These are phyloP conservation scores for Monascus purpureus DNA, from an alignment of 495 filamentous ascomycete species.

Conservation along the genomic window DNA sequence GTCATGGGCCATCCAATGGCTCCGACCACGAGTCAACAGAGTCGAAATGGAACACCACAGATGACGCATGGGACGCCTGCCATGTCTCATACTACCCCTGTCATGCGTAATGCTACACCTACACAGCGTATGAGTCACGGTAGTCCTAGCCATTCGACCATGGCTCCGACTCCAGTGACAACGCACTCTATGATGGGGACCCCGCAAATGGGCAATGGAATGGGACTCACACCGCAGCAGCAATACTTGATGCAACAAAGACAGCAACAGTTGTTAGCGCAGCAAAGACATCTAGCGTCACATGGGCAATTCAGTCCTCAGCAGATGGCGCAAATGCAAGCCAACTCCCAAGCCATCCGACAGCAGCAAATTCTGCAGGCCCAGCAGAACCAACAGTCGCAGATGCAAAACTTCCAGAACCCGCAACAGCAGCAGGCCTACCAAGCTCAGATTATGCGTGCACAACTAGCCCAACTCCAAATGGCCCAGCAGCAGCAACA, in stretches of 20 bases:
- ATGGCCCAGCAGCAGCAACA: constrained; percentile 22
- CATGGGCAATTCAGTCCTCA: constrained; percentile 31
- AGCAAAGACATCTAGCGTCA: constrained; percentile 24
- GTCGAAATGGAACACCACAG: constrained; percentile 64
- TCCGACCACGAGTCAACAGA: constrained; percentile 66
- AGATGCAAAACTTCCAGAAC: constrained; percentile 20
- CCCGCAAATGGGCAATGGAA: constrained; percentile 24
- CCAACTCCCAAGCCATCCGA: constrained; percentile 32
- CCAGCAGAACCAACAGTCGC: constrained; percentile 24
- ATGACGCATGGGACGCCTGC: constrained; percentile 69
- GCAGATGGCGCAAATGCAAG: constrained; percentile 31
- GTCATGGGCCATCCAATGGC: constrained; percentile 61
- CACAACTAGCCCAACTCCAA: constrained; percentile 28
- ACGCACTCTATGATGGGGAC: constrained; percentile 35
- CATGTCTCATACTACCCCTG: constrained; percentile 56
- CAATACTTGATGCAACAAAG: constrained; percentile 31
- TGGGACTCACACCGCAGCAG: constrained; percentile 28
- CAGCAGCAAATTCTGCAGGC: constrained; percentile 28
- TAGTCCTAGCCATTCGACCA: constrained; percentile 47
- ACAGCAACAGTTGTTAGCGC: constrained; percentile 30
- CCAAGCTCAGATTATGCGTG: constrained; percentile 28
- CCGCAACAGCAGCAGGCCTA: constrained; percentile 25
- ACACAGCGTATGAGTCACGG: constrained; percentile 59
- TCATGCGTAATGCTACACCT: constrained; percentile 54
- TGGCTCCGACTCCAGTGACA: constrained; percentile 46